Conservation (phyloP, 495 filamentous ascomycete genomes). For the Penicillium bialowiezense region DNA sequence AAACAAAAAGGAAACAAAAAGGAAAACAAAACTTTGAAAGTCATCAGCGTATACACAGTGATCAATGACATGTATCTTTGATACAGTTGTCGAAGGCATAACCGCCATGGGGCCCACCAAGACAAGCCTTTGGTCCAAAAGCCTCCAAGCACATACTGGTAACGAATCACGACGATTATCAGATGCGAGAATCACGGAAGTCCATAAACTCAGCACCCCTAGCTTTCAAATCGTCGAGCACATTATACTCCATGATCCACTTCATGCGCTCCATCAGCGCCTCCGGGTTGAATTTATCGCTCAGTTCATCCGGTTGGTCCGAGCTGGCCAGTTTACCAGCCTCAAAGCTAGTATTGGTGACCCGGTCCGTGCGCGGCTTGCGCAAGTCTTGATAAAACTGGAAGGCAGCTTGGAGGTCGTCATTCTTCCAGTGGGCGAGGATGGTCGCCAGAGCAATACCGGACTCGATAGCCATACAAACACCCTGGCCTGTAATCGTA, state of each 20-base stretch:
- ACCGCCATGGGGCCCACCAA: too few species aligned
- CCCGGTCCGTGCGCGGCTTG: conserved; percentile 30
- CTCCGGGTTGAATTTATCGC: conserved; percentile 19
- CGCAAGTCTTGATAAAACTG: conserved; percentile 30
- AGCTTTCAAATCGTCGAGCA: conserved; percentile 24
- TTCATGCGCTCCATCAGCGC: conserved; percentile 28
- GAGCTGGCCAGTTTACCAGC: conserved; percentile 31
- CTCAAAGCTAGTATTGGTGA: conserved; percentile 29
- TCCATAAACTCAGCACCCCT: conserved; percentile 21
- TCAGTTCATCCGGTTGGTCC: conserved; percentile 21
- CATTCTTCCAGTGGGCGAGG: conserved; percentile 26
- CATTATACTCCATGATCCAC: conserved; percentile 36
- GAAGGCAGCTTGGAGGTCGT: conserved; percentile 23
- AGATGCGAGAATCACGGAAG: conserved; percentile 18
- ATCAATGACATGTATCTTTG: too few species aligned
- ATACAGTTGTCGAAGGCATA: too few species aligned
- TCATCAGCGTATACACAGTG: too few species aligned
- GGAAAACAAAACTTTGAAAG: too few species aligned
- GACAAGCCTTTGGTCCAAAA: too few species aligned
- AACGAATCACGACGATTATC: too few species aligned
- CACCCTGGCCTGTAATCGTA: conserved; percentile 21
- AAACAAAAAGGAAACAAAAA: too few species aligned
- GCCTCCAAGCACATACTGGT: too few species aligned
- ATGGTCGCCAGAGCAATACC: conserved; percentile 29
- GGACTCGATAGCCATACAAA: conserved; percentile 33